Percentiles rank a stretch among this genome's conserved stretches.
Evolutionary conservation across 2,329 filamentous ascomycete species (phyloP).

Genomic region (Balansia obtecta): DNA sequence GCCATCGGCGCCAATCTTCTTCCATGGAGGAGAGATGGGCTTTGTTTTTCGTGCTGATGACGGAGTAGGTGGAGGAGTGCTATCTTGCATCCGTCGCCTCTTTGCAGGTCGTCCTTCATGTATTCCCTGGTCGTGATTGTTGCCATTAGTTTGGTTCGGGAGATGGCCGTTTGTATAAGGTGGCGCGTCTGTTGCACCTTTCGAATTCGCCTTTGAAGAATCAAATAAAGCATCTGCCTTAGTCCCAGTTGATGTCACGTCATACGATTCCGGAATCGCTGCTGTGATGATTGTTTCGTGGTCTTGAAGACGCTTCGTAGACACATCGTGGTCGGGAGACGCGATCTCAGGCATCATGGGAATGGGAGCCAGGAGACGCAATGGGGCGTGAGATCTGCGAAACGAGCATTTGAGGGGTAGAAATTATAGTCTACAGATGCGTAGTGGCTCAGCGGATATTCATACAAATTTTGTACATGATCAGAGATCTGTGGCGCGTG

Average conservation of each 20-base stretch:
- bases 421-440: constrained; percentile 44
- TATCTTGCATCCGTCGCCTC: constrained; percentile 47
- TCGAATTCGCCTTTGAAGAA: constrained; percentile 9
- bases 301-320: constrained; percentile 17
- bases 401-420: constrained; percentile 43
- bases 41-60: constrained; percentile 30
- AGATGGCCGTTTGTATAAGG: constrained; percentile 15
- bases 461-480: constrained; percentile 41
- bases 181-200: constrained; percentile 12
- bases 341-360: constrained; percentile 48
- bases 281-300: constrained; percentile 15
- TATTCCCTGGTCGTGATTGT: constrained; percentile 28
- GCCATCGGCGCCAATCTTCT: constrained; percentile 69
- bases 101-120: constrained; percentile 45
- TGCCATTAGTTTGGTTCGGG: constrained; percentile 44
- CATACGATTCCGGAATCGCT: constrained; percentile 9
- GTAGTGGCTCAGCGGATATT: constrained; percentile 31
- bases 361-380: constrained; percentile 29
- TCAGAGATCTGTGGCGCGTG: constrained; percentile 35
- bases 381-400: constrained; percentile 40
- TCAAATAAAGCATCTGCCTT: constrained; percentile 7
- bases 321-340: constrained; percentile 35
- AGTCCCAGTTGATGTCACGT: constrained; percentile 11
- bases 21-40: constrained; percentile 80
- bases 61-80: constrained; percentile 25